phyloP scores from a whole-genome alignment of 176 grass and related monocot genomes.

The Stipa capillata region DNA sequence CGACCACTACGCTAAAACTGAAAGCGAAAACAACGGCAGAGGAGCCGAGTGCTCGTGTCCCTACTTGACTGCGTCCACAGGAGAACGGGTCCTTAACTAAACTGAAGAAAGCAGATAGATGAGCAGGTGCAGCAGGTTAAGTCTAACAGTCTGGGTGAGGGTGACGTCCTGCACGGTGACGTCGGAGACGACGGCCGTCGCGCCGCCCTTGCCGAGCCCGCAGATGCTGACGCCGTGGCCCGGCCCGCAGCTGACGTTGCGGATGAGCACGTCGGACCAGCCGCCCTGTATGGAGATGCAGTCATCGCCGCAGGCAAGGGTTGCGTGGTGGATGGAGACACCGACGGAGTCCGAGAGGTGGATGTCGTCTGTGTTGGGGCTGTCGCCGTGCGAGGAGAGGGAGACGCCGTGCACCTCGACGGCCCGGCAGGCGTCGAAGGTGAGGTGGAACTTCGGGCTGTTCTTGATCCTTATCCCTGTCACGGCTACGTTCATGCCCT shows the following conservation, averaged over 20 bases:
- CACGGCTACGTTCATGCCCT: conserved; percentile 42
- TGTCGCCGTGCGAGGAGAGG: conserved; percentile 50
- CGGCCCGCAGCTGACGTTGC: conserved; percentile 43
- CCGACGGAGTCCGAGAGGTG: conserved; percentile 46
- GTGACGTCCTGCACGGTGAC: conserved; percentile 39
- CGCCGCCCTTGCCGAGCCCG: conserved; percentile 50
- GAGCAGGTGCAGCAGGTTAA: too few relatives aligned
- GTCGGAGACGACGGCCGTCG: conserved; percentile 30
- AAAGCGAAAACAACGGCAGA: too few relatives aligned
- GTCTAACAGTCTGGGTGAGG: too few relatives aligned
- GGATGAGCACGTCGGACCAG: conserved; percentile 44
- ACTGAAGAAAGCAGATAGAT: too few relatives aligned
- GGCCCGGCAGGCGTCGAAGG: conserved; percentile 43
- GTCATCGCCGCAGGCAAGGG: conserved; percentile 58
- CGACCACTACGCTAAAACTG: too few relatives aligned
- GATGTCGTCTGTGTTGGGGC: conserved; percentile 74
- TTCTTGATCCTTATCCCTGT: conserved; percentile 58
- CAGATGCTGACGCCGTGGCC: conserved; percentile 77
- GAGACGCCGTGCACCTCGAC: conserved; percentile 41
- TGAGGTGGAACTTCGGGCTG: conserved; percentile 55
- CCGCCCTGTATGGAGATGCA: conserved; percentile 71
- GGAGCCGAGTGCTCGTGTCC: too few relatives aligned
- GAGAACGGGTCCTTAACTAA: too few relatives aligned
- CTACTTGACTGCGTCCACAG: too few relatives aligned
- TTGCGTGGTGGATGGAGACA: conserved; percentile 38